These are phyloP conservation scores for Knufia petricola DNA, from an alignment of 2,329 filamentous ascomycete species.

Conservation along the genomic window DNA sequence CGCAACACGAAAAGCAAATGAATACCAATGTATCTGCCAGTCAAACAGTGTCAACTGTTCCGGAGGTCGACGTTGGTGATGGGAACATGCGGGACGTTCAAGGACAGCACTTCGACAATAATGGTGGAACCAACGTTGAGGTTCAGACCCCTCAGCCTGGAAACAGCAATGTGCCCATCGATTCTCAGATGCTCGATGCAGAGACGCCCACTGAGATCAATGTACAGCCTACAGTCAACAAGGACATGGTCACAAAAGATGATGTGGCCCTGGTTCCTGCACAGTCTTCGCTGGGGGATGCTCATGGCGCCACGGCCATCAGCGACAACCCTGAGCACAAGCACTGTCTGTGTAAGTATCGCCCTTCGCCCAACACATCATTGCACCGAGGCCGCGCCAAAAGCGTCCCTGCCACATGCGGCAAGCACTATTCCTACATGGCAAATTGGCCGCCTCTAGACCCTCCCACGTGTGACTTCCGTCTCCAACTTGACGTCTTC, in stretches of 20 bases:
- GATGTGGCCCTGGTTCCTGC: background rate
- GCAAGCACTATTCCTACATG: background rate
- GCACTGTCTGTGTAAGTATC: background rate
- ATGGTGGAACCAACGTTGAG: background rate
- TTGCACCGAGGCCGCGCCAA: background rate
- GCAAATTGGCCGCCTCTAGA: conserved; percentile 7
- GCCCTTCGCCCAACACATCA: background rate
- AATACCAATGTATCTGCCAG: background rate
- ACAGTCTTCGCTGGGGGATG: background rate
- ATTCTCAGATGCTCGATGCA: background rate
- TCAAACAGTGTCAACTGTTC: background rate
- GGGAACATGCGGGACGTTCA: background rate
- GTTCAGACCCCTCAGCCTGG: background rate
- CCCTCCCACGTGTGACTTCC: background rate
- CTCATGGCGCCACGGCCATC: background rate
- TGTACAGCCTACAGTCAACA: background rate
- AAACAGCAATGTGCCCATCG: background rate
- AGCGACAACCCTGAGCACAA: background rate
- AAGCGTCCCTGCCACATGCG: background rate
- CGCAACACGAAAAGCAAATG: background rate
- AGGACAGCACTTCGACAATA: background rate
- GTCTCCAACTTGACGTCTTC: background rate
- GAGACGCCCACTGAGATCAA: background rate
- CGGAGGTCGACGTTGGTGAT: background rate
- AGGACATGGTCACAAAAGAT: background rate